A percentile compares a stretch with the other conserved stretches of the same genome.
phyloP scores from a whole-genome alignment of 2,329 filamentous ascomycete species.

The Colletotrichum caudatum region DNA sequence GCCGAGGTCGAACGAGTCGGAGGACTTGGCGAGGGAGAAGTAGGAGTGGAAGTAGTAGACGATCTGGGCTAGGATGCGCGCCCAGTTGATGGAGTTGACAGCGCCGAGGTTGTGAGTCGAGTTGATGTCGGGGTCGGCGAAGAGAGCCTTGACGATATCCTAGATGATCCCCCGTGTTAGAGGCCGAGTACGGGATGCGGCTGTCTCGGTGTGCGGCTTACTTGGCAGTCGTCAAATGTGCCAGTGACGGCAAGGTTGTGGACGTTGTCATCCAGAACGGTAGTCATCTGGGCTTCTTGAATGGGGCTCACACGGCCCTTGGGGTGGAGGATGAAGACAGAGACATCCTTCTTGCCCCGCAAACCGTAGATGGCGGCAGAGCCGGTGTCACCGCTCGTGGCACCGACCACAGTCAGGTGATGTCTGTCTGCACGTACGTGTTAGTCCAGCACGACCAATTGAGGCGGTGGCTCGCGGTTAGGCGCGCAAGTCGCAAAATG shows the following conservation, averaged over 20 bases:
- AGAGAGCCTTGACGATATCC: slow-evolving; percentile 94
- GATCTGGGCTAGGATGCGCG: slow-evolving; percentile 94
- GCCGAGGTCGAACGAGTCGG: slow-evolving; percentile 68
- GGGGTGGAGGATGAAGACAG: slow-evolving; percentile 93
- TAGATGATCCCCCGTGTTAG: slow-evolving; percentile 47
- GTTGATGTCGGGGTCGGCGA: slow-evolving; percentile 88
- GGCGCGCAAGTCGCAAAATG: slow-evolving; percentile 11
- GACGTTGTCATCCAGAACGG: slow-evolving; percentile 88
- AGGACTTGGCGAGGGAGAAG: slow-evolving; percentile 78
- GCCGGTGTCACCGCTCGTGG: slow-evolving; percentile 89
- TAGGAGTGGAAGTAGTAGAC: slow-evolving; percentile 98
- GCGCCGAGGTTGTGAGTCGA: slow-evolving; percentile 85
- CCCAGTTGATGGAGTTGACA: slow-evolving; percentile 97
- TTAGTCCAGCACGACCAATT: slow-evolving; percentile 43
- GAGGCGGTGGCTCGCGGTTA: neutral
- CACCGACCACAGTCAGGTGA: slow-evolving; percentile 87
- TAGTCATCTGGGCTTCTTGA: slow-evolving; percentile 98
- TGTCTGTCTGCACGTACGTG: slow-evolving; percentile 67
- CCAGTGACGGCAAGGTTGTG: slow-evolving; percentile 92
- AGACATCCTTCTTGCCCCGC: slow-evolving; percentile 95
- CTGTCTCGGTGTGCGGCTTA: slow-evolving; percentile 48
- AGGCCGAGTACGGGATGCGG: neutral
- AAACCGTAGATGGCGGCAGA: slow-evolving; percentile 97
- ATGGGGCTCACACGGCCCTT: slow-evolving; percentile 91
- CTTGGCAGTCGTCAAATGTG: slow-evolving; percentile 96